Percentiles rank a stretch among this genome's conserved stretches.
These are phyloP conservation scores for Stylonectria norvegica DNA, from an alignment of 2,329 filamentous ascomycete species.

Conservation along the genomic window DNA sequence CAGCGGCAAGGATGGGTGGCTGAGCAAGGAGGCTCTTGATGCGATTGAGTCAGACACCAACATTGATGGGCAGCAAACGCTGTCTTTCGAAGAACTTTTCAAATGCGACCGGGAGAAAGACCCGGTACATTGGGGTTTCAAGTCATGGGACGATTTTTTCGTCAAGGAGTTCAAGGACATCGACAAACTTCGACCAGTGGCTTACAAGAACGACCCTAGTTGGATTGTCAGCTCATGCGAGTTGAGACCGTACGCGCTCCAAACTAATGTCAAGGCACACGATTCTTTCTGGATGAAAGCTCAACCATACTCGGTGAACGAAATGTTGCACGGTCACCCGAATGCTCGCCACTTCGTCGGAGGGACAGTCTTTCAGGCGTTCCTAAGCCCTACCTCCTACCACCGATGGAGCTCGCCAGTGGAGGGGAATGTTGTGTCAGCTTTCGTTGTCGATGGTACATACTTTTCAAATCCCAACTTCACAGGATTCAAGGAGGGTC, in stretches of 20 bases:
- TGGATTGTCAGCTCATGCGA: slow-evolving; percentile 58
- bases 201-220: slow-evolving; percentile 35
- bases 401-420: slow-evolving; percentile 67
- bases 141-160: slow-evolving; percentile 65
- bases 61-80: slow-evolving; percentile 1
- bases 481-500: background rate
- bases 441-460: background rate
- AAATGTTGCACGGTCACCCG: slow-evolving; percentile 55
- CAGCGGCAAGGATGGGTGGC: slow-evolving; percentile 14
- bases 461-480: background rate
- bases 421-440: slow-evolving; percentile 50
- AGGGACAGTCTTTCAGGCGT: slow-evolving; percentile 65
- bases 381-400: slow-evolving; percentile 60
- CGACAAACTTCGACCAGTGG: slow-evolving; percentile 48
- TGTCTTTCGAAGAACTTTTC: slow-evolving; percentile 18
- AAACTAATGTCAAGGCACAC: slow-evolving; percentile 44
- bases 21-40: slow-evolving; percentile 11
- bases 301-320: slow-evolving; percentile 58
- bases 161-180: slow-evolving; percentile 45
- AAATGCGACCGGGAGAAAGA: slow-evolving; percentile 13
- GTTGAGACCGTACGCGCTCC: slow-evolving; percentile 50
- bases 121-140: slow-evolving; percentile 42
- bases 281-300: slow-evolving; percentile 65
- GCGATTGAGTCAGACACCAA: slow-evolving; percentile 19
- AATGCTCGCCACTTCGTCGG: slow-evolving; percentile 50